A percentile compares a stretch with the other conserved stretches of the same genome.
phyloP scores from a whole-genome alignment of 2,329 filamentous ascomycete species.

The Mycosphaerella sp. region DNA sequence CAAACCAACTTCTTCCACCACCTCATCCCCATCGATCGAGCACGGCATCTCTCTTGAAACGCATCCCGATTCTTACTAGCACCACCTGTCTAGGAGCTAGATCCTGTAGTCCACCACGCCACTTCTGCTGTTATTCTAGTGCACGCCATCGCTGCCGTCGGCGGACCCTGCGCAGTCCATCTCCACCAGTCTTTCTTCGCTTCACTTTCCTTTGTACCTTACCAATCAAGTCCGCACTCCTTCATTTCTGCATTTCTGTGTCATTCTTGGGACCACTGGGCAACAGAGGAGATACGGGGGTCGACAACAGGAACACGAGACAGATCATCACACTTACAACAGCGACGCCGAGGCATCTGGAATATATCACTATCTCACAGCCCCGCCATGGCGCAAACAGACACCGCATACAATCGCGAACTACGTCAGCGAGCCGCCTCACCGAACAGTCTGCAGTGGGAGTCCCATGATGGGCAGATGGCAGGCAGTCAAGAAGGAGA shows the following conservation, averaged over 20 bases:
- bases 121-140: neutral
- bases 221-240: neutral
- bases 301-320: neutral
- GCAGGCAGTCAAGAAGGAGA: conserved; percentile 2
- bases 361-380: neutral
- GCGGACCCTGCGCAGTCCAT: conserved; percentile 8
- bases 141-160: conserved; percentile 2
- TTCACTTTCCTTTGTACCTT: neutral
- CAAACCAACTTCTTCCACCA: neutral
- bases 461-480: conserved; percentile 5
- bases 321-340: neutral
- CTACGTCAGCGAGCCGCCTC: conserved; percentile 9
- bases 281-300: neutral
- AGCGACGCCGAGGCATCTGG: neutral
- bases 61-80: conserved; percentile 6
- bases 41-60: neutral
- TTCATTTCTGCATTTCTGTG: conserved; percentile 3
- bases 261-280: neutral
- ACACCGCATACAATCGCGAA: conserved; percentile 3
- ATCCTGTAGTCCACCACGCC: neutral
- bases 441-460: conserved; percentile 7
- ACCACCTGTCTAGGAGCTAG: neutral
- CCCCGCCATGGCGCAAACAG: conserved; percentile 9
- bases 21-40: neutral
- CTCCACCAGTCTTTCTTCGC: neutral